Evolutionary conservation across 441 rosid genomes (phyloP), one percentile per base, ranked within the genome.

Genomic region (Capsella rubella): DNA sequence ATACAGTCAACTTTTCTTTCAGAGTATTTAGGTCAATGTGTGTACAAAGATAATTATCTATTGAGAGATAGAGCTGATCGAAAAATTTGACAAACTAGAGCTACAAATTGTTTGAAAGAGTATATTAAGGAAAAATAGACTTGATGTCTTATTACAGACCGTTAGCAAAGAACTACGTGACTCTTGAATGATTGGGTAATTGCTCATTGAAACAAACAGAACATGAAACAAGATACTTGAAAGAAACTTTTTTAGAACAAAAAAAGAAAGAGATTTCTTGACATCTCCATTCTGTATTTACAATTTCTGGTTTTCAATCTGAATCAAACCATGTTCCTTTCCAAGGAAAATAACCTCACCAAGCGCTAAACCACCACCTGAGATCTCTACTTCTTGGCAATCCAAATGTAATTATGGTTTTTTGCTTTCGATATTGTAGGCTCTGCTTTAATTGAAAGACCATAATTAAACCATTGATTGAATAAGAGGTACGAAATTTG

Each of bases 251-350:
- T 31, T 21, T 21, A 49, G 54, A 51, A n/a, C 46, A 32, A 40
- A 51, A 50, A 74, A 74, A 34, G 37, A 64, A 47, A 64, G 49
- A 64, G 14, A 54, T 18, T 56, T 50, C 43, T 61, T 49, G 21
- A 29, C 37, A 63, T 18, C 64, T 45, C 74, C 54, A 64, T 12
- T 37, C 31, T 56, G 40, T 70, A 76, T 63, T 63, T 70, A 76
- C 75, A 70, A 62, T 69, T 45, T 70, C 32, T 61, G 58, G 39
- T 53, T 68, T 53, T 61, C 15, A 61, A 68, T 75, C 74, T 70
- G 54, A 69, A 69, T 43, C 42, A 70, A 31, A 50, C 53, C 60
- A 42, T 70, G 71, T 64, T 76, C 75, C 37, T 76, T 13, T 34
- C 56, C 51, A 64, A 16, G 31, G 76, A 64, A 39, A 47, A 49